Conservation (phyloP, 331 rosid species). For the Spiraea crenata region DNA sequence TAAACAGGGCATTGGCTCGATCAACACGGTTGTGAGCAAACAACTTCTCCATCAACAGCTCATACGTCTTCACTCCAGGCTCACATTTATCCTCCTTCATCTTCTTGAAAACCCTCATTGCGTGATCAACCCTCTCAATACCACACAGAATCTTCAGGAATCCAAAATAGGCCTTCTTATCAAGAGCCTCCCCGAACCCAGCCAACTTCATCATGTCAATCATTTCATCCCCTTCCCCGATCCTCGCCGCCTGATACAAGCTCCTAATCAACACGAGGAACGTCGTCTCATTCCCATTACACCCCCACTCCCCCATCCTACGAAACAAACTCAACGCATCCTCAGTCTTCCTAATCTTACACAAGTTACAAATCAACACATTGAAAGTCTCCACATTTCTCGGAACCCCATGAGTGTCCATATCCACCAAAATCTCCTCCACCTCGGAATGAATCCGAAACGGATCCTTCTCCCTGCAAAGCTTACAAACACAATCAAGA, state of each 20-base stretch:
- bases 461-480: slow-evolving; percentile 69
- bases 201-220: slow-evolving; percentile 82
- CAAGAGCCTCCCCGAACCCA: slow-evolving; percentile 52
- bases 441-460: slow-evolving; percentile 64
- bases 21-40: slow-evolving; percentile 63
- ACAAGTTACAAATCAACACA: slow-evolving; percentile 64
- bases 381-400: slow-evolving; percentile 83
- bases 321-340: slow-evolving; percentile 57
- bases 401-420: slow-evolving; percentile 70
- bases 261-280: slow-evolving; percentile 61
- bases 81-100: slow-evolving; percentile 77
- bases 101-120: slow-evolving; percentile 60
- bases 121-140: slow-evolving; percentile 85
- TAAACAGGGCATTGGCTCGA: slow-evolving; percentile 66
- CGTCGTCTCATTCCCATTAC: slow-evolving; percentile 54
- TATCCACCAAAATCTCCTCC: slow-evolving; percentile 55
- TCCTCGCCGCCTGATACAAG: slow-evolving; percentile 82
- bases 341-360: slow-evolving; percentile 75
- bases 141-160: slow-evolving; percentile 82
- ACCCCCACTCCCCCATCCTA: slow-evolving; percentile 78
- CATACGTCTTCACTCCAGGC: slow-evolving; percentile 68
- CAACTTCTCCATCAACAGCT: slow-evolving; percentile 63
- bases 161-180: slow-evolving; percentile 61
- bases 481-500: slow-evolving; percentile 67
- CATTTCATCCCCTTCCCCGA: slow-evolving; percentile 92